Conservation (phyloP, 352 stramenopile genomes). For the Poterioochromonas sp. region DNA sequence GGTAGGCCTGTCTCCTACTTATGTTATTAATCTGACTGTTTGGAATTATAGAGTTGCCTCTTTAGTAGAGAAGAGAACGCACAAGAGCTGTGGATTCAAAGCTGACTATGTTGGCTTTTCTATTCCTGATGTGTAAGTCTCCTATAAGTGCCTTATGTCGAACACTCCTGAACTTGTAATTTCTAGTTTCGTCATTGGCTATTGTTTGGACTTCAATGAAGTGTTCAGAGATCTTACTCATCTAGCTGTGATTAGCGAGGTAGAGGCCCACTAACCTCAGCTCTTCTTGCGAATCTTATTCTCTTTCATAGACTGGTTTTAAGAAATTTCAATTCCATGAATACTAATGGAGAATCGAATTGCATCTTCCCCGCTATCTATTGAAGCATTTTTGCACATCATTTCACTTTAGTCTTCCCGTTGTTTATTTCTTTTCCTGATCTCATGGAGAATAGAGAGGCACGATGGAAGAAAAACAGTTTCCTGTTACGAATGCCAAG, state of each 20-base stretch:
- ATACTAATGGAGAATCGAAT: no score
- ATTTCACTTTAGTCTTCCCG: no score
- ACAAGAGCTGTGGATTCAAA: conserved; percentile 69
- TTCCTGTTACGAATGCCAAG: no score
- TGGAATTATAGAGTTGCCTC: conserved; percentile 66
- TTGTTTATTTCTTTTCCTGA: no score
- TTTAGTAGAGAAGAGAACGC: conserved; percentile 84
- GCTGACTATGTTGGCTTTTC: conserved; percentile 90
- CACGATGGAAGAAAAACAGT: no score
- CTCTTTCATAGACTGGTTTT: no score
- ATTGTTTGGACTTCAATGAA: conserved; percentile 94
- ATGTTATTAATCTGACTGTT: conserved; percentile 23
- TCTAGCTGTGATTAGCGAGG: conserved; percentile 58
- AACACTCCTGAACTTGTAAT: not conserved
- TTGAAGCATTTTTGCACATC: no score
- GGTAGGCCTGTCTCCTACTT: not conserved
- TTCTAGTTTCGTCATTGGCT: conserved; percentile 62
- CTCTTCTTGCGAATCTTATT: no score
- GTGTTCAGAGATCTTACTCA: conserved; percentile 62
- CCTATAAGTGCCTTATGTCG: not conserved
- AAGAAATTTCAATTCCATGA: no score
- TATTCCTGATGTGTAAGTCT: conserved; percentile 87
- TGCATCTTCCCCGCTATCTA: no score
- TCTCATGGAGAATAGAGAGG: no score
- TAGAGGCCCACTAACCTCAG: no score